Conservation (phyloP, 1,284 basidiomycete species). For the Trametes pubescens region DNA sequence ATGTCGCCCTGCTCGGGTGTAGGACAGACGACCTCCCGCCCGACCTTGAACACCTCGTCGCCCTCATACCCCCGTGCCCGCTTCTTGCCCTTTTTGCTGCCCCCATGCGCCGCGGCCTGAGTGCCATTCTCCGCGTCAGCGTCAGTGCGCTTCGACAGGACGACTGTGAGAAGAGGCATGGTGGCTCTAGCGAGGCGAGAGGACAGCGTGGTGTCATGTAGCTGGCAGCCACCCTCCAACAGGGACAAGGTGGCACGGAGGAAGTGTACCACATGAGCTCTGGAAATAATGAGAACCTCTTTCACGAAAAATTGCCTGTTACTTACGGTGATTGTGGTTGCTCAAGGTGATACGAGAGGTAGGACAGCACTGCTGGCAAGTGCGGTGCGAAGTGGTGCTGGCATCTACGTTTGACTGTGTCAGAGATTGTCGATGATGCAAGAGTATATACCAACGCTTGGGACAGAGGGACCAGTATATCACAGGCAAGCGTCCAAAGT, state of each 20-base stretch:
- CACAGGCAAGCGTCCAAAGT: slow-evolving; percentile 62
- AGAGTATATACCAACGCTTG: slow-evolving; percentile 52
- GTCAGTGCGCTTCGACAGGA: slow-evolving; percentile 56
- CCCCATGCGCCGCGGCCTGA: slow-evolving; percentile 36
- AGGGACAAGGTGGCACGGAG: slow-evolving; percentile 54
- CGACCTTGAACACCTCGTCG: slow-evolving; percentile 76
- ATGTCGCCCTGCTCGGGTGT: slow-evolving; percentile 59
- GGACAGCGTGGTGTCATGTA: slow-evolving; percentile 57
- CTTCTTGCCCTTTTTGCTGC: slow-evolving; percentile 76
- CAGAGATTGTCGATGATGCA: not conserved
- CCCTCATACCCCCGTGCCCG: slow-evolving; percentile 78
- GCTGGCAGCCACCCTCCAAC: slow-evolving; percentile 53
- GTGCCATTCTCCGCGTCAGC: slow-evolving; percentile 32
- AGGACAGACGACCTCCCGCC: slow-evolving; percentile 57
- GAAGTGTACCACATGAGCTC: slow-evolving; percentile 39
- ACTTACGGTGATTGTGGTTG: slow-evolving; percentile 59
- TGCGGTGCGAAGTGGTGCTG: slow-evolving; percentile 62
- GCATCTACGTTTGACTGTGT: slow-evolving; percentile 40
- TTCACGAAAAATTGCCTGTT: not conserved
- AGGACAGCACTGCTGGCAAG: slow-evolving; percentile 54
- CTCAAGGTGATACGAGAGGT: slow-evolving; percentile 69
- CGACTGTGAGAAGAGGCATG: slow-evolving; percentile 55
- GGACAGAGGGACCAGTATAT: slow-evolving; percentile 56
- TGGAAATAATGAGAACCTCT: not conserved
- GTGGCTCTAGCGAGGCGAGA: slow-evolving; percentile 65